These are phyloP conservation scores for Neoboletus subvelutipes DNA, from an alignment of 768 basidiomycete species.

Conservation along the genomic window DNA sequence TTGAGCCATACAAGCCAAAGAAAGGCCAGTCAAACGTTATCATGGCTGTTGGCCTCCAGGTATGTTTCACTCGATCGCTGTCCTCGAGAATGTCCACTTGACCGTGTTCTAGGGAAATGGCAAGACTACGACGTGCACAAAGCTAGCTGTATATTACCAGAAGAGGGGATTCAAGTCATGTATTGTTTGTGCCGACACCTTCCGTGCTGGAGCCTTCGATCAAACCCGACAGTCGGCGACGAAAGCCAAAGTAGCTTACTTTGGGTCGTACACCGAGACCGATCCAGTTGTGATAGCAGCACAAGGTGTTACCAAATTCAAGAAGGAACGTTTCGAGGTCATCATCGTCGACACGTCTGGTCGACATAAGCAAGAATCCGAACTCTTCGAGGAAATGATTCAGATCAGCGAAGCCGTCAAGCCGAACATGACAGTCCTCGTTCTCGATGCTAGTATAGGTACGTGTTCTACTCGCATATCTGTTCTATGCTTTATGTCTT, in stretches of 20 bases:
- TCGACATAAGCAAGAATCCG: constrained; percentile 94
- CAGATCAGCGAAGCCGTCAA: constrained; percentile 92
- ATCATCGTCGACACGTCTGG: constrained; percentile 99
- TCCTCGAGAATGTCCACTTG: neutral
- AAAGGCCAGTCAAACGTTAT: constrained; percentile 93
- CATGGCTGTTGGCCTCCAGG: constrained; percentile 97
- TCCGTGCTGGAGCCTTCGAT: constrained; percentile 99
- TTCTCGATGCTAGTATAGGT: constrained; percentile 97
- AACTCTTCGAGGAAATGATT: constrained; percentile 97
- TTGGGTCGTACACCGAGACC: constrained; percentile 98
- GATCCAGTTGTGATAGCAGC: constrained; percentile 95
- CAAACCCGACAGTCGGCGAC: constrained; percentile 98
- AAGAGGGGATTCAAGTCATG: constrained; percentile 95
- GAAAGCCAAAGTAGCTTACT: constrained; percentile 98
- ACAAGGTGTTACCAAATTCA: constrained; percentile 94
- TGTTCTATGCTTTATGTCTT: constrained; percentile 1
- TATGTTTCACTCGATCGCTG: constrained; percentile 33
- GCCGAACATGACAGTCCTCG: constrained; percentile 94
- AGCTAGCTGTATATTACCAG: constrained; percentile 96
- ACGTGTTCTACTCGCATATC: neutral
- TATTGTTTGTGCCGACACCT: constrained; percentile 98
- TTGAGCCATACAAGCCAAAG: constrained; percentile 94
- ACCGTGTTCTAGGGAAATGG: constrained; percentile 76
- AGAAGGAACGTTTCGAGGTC: constrained; percentile 97
- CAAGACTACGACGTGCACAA: constrained; percentile 99